A percentile compares a stretch with the other conserved stretches of the same genome.
These are phyloP conservation scores for Kodamaea hsintzibuensis DNA, from an alignment of 805 yeast species.

Conservation along the genomic window DNA sequence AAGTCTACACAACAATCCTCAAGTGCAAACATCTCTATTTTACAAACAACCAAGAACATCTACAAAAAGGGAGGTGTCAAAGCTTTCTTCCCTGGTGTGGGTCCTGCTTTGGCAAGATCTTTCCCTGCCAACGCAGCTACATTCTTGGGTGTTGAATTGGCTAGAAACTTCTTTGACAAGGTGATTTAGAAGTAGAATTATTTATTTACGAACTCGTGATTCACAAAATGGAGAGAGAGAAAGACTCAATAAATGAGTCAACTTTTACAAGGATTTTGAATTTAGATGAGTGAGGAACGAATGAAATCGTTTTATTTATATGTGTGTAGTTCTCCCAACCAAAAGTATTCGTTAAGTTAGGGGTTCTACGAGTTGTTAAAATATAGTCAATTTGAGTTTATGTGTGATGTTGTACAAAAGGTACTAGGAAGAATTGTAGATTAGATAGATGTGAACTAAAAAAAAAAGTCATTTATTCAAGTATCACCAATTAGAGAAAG, in stretches of 20 bases:
- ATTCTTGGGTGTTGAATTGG: constrained; percentile 90
- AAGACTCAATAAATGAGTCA: not conserved
- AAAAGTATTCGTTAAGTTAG: too few species aligned
- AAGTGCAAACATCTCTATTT: constrained; percentile 52
- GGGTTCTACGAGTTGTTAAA: too few species aligned
- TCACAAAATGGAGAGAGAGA: not conserved
- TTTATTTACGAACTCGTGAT: not conserved
- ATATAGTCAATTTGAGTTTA: too few species aligned
- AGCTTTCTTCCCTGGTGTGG: constrained; percentile 96
- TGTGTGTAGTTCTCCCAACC: too few species aligned
- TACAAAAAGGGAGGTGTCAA: constrained; percentile 77
- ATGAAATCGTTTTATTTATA: not conserved
- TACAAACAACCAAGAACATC: constrained; percentile 65
- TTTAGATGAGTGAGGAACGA: not conserved
- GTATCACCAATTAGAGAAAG: too few species aligned
- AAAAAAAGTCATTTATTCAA: too few species aligned
- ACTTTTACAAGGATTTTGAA: too few species aligned
- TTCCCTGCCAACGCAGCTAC: constrained; percentile 99
- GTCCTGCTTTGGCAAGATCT: constrained; percentile 90
- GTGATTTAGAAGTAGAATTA: constrained; percentile 24
- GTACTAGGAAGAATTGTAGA: too few species aligned
- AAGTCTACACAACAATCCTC: constrained; percentile 80
- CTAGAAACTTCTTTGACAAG: constrained; percentile 46
- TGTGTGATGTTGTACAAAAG: too few species aligned
- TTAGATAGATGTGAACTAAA: too few species aligned